Percentiles rank a stretch among this genome's conserved stretches.
Evolutionary conservation across 2,329 filamentous ascomycete species (phyloP).

Genomic region (Penicillium sp.): DNA sequence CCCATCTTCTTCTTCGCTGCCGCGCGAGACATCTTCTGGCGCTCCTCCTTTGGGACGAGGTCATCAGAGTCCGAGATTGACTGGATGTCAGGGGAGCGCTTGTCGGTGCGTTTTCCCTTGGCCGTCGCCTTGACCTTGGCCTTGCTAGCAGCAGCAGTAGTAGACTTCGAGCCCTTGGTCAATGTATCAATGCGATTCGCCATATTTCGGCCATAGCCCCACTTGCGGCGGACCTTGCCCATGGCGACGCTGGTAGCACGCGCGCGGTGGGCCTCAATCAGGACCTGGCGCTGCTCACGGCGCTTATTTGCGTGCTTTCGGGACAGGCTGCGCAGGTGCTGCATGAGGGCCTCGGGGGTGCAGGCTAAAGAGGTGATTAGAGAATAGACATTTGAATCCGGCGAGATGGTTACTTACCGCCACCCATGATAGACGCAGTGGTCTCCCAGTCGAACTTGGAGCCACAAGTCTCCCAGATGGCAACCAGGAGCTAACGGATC

Average conservation of each 20-base stretch:
- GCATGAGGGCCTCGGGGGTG: constrained; percentile 4
- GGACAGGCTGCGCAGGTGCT: neutral
- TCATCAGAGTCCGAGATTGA: neutral
- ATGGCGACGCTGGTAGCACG: neutral
- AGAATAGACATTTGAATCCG: neutral
- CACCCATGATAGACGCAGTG: neutral
- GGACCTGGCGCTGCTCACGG: neutral
- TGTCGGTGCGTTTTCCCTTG: neutral
- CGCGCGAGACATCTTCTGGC: neutral
- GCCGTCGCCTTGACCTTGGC: neutral
- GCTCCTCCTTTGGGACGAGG: neutral
- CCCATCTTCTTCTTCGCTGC: neutral
- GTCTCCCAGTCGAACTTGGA: neutral
- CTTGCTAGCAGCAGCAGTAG: neutral
- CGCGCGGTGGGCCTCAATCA: neutral
- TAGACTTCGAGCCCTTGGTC: neutral
- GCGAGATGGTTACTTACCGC: neutral
- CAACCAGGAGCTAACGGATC: neutral
- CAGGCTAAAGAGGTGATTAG: neutral
- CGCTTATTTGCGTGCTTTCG: neutral
- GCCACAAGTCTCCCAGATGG: neutral
- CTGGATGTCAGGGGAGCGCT: neutral
- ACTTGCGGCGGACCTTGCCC: neutral
- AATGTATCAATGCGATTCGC: neutral
- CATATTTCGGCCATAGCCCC: neutral